phyloP scores from a whole-genome alignment of 2,329 filamentous ascomycete genomes.

The Alternaria ventricosa region DNA sequence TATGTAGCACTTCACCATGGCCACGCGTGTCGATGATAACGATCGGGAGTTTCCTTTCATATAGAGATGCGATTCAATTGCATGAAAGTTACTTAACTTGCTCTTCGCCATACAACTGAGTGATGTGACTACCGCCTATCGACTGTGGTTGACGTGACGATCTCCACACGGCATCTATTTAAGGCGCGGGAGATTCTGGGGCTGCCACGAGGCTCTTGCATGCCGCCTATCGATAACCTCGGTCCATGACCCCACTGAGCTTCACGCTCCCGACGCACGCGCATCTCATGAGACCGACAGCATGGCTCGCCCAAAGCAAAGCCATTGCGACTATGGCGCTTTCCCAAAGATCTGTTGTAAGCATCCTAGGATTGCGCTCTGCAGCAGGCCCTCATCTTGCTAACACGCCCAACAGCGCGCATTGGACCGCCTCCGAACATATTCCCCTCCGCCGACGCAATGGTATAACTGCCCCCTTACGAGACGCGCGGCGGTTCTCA shows the following conservation, averaged over 20 bases:
- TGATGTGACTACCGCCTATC: no score
- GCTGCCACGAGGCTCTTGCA: slow-evolving; percentile 8
- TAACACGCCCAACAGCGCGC: slow-evolving; percentile 50
- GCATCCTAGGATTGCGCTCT: not conserved
- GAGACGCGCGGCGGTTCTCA: slow-evolving; percentile 82
- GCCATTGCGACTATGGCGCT: slow-evolving; percentile 37
- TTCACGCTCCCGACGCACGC: slow-evolving; percentile 6
- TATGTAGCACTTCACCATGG: slow-evolving; percentile 35
- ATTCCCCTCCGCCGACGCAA: slow-evolving; percentile 62
- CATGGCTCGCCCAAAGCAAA: slow-evolving; percentile 42
- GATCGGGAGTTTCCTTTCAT: slow-evolving; percentile 48
- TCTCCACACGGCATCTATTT: not conserved
- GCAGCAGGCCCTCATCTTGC: not conserved
- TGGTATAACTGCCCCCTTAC: slow-evolving; percentile 64
- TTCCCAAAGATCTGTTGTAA: slow-evolving; percentile 39
- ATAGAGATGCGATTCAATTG: slow-evolving; percentile 49
- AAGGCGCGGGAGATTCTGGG: slow-evolving; percentile 1
- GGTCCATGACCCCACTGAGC: slow-evolving; percentile 31
- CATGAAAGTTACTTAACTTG: slow-evolving; percentile 34
- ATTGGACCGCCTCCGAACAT: slow-evolving; percentile 63
- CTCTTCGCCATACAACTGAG: not conserved
- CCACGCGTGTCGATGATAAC: slow-evolving; percentile 46
- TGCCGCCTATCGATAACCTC: slow-evolving; percentile 28
- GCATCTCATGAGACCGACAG: slow-evolving; percentile 30
- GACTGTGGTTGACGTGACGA: not conserved